phyloP scores from a whole-genome alignment of 495 filamentous ascomycete species.

The Jackrogersella minutella region DNA sequence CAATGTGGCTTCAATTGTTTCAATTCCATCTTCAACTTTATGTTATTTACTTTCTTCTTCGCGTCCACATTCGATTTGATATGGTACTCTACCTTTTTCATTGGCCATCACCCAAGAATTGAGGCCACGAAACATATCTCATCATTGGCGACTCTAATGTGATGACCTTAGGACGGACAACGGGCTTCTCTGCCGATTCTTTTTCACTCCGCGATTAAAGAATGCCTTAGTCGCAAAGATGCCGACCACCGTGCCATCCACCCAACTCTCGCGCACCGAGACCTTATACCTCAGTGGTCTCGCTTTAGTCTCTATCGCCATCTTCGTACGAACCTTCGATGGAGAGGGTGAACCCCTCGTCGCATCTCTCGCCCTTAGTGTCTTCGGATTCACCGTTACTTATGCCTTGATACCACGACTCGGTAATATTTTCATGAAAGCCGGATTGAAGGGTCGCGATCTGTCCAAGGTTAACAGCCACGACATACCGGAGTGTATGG shows the following conservation, averaged over 20 bases:
- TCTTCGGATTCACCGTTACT: slow-evolving; percentile 78
- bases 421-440: slow-evolving; percentile 86
- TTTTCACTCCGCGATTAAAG: slow-evolving; percentile 14
- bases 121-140: slow-evolving; percentile 34
- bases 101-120: too few species aligned
- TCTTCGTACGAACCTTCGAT: slow-evolving; percentile 82
- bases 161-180: slow-evolving; percentile 10
- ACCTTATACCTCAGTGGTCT: slow-evolving; percentile 73
- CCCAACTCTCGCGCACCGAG: slow-evolving; percentile 71
- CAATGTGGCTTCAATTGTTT: slow-evolving; percentile 26
- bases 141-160: slow-evolving; percentile 28
- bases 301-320: slow-evolving; percentile 70
- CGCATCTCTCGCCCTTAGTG: slow-evolving; percentile 85
- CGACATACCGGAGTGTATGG: slow-evolving; percentile 95
- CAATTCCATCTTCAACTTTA: too few species aligned
- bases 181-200: slow-evolving; percentile 22
- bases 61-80: too few species aligned
- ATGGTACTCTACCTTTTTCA: too few species aligned
- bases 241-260: slow-evolving; percentile 45
- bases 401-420: slow-evolving; percentile 94
- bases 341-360: slow-evolving; percentile 87
- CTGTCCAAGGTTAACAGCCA: slow-evolving; percentile 77
- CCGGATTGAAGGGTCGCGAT: slow-evolving; percentile 90
- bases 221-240: slow-evolving; percentile 47
- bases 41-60: too few species aligned